These are phyloP conservation scores for Austroboletus niveus DNA, from an alignment of 1,284 basidiomycete species.

Conservation along the genomic window DNA sequence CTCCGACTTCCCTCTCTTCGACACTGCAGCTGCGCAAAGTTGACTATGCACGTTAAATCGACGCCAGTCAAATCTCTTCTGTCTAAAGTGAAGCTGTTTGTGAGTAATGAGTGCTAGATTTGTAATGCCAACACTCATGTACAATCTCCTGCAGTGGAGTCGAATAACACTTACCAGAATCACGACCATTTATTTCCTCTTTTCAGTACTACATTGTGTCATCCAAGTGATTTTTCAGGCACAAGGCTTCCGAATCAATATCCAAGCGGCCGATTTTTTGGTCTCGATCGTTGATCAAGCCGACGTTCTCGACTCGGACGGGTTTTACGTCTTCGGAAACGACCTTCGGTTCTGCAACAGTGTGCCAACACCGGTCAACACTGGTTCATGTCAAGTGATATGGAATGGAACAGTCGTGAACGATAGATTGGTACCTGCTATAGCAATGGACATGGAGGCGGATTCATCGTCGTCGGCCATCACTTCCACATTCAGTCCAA, in stretches of 20 bases:
- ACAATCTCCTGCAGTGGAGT: slow-evolving; percentile 50
- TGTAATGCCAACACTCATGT: no score
- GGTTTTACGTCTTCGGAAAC: slow-evolving; percentile 52
- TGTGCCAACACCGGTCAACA: slow-evolving; percentile 49
- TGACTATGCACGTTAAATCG: slow-evolving; percentile 43
- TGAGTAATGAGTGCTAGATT: slow-evolving; percentile 34
- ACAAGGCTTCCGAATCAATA: slow-evolving; percentile 64
- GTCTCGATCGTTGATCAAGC: slow-evolving; percentile 49
- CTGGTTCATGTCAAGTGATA: slow-evolving; percentile 50
- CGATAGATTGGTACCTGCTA: slow-evolving; percentile 6
- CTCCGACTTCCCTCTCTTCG: background rate
- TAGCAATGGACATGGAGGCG: background rate
- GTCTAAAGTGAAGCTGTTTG: slow-evolving; percentile 50
- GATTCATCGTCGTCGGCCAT: background rate
- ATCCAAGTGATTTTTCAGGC: slow-evolving; percentile 69
- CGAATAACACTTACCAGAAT: slow-evolving; percentile 67
- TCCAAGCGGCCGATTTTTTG: slow-evolving; percentile 53
- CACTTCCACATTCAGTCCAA: no score
- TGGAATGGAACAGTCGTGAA: slow-evolving; percentile 42
- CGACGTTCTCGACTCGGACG: slow-evolving; percentile 42
- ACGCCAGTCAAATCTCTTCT: slow-evolving; percentile 41
- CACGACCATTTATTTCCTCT: slow-evolving; percentile 62
- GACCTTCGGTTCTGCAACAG: slow-evolving; percentile 57
- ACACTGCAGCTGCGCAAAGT: background rate
- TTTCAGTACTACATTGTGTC: slow-evolving; percentile 64